A percentile compares a stretch with the other conserved stretches of the same genome.
Evolutionary conservation across 2,329 filamentous ascomycete species (phyloP).

Genomic region (Pestalotiopsis sp.): DNA sequence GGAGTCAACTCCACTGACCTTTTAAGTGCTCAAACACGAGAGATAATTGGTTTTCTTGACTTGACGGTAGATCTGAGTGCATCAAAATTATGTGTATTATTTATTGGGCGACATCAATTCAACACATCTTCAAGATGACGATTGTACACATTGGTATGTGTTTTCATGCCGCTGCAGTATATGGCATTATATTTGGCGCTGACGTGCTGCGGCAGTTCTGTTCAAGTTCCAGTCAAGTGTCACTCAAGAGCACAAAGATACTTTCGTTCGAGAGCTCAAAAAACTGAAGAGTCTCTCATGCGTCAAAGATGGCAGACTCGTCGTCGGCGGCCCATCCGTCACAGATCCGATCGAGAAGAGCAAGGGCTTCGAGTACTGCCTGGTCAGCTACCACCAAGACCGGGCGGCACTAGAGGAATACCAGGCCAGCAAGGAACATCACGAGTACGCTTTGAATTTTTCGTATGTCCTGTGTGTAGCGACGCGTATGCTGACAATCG

Average conservation of each 20-base stretch:
- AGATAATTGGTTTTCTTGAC: background rate
- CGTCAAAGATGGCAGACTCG: slow-evolving; percentile 46
- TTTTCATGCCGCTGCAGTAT: too few species aligned
- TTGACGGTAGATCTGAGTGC: background rate
- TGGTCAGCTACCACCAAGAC: slow-evolving; percentile 52
- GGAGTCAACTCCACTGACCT: background rate
- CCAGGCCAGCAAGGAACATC: slow-evolving; percentile 52
- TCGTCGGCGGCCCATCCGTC: slow-evolving; percentile 53
- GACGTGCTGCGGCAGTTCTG: slow-evolving; percentile 36
- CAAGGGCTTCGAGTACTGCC: slow-evolving; percentile 51
- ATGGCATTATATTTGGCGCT: background rate
- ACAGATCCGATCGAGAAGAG: slow-evolving; percentile 52
- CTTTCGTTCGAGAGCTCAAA: slow-evolving; percentile 47
- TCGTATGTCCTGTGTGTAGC: background rate
- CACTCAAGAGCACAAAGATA: slow-evolving; percentile 39
- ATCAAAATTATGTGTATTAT: background rate
- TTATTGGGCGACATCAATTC: background rate
- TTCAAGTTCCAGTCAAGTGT: slow-evolving; percentile 49
- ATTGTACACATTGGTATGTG: background rate
- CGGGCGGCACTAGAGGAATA: slow-evolving; percentile 47
- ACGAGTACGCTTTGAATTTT: slow-evolving; percentile 33
- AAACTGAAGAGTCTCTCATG: slow-evolving; percentile 46
- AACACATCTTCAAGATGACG: background rate
- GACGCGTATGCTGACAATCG: background rate
- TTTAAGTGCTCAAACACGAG: background rate